Conservation (phyloP, 2,329 filamentous ascomycete genomes). For the Exophiala xenobiotica region DNA sequence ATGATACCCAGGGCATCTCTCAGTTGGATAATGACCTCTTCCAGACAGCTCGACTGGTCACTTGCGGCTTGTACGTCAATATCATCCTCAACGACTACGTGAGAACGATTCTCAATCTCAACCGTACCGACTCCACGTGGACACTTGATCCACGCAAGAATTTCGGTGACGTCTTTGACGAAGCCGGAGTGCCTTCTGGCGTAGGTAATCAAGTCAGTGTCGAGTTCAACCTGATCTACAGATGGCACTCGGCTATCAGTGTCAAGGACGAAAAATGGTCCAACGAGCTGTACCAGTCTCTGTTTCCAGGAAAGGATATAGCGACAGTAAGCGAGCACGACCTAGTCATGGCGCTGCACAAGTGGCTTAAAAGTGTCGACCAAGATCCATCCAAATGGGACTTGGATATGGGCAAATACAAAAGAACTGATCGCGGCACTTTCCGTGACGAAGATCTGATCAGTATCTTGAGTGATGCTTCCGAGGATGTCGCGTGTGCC, state of each 20-base stretch:
- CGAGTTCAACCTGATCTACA: conserved; percentile 85
- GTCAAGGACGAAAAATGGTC: conserved; percentile 79
- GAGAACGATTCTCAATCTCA: conserved; percentile 33
- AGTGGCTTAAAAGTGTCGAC: conserved; percentile 61
- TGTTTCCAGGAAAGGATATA: conserved; percentile 58
- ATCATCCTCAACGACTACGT: conserved; percentile 34
- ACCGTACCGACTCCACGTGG: conserved; percentile 30
- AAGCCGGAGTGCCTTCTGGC: conserved; percentile 63
- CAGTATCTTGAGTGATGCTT: conserved; percentile 63
- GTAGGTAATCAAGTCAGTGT: conserved; percentile 81
- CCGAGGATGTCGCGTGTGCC: conserved; percentile 67
- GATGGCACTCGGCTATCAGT: conserved; percentile 80
- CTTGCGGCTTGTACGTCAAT: conserved; percentile 33
- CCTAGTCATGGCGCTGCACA: conserved; percentile 61
- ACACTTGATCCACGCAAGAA: conserved; percentile 32
- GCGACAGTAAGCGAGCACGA: conserved; percentile 58
- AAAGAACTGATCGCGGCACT: conserved; percentile 57
- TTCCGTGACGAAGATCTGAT: conserved; percentile 76
- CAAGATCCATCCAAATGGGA: conserved; percentile 67
- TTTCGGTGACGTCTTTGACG: conserved; percentile 25
- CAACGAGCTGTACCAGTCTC: conserved; percentile 62
- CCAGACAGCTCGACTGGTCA: conserved; percentile 52
- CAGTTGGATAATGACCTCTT: conserved; percentile 56
- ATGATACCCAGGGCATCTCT: conserved; percentile 39
- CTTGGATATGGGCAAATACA: conserved; percentile 66